Percentiles rank a stretch among this genome's conserved stretches.
Evolutionary conservation across 108 stramenopile species (phyloP).

Genomic region (Aurantiochytrium sp.): DNA sequence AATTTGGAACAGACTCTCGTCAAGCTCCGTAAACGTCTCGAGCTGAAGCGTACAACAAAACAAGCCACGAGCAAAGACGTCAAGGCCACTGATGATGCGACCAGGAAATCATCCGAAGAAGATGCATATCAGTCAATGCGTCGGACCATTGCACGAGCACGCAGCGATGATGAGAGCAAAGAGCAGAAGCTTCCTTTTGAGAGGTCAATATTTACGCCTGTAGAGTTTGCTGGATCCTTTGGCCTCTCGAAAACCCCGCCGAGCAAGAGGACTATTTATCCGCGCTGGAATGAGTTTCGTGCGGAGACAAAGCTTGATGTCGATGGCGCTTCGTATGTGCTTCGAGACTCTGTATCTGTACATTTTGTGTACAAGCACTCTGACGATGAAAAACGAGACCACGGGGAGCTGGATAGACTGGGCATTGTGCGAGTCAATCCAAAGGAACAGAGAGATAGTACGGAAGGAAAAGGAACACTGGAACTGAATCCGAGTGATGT

Average conservation of each 20-base stretch:
- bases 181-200: too few relatives aligned
- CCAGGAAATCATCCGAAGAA: too few relatives aligned
- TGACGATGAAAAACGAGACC: not conserved
- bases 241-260: too few relatives aligned
- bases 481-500: not conserved
- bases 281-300: not conserved
- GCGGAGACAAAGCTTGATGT: not conserved
- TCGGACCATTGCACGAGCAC: too few relatives aligned
- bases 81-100: too few relatives aligned
- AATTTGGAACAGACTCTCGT: not conserved
- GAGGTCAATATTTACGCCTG: too few relatives aligned
- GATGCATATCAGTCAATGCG: too few relatives aligned
- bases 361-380: not conserved
- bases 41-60: not conserved
- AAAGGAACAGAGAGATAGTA: not conserved
- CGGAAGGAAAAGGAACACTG: not conserved
- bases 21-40: not conserved
- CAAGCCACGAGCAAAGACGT: too few relatives aligned
- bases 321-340: not conserved
- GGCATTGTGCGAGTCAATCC: not conserved
- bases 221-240: too few relatives aligned
- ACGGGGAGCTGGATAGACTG: not conserved
- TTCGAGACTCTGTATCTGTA: not conserved
- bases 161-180: too few relatives aligned
- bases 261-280: not conserved